Percentiles rank a stretch among this genome's conserved stretches.
Conservation (phyloP, 768 basidiomycete genomes). For the Peribolospora baueri region DNA sequence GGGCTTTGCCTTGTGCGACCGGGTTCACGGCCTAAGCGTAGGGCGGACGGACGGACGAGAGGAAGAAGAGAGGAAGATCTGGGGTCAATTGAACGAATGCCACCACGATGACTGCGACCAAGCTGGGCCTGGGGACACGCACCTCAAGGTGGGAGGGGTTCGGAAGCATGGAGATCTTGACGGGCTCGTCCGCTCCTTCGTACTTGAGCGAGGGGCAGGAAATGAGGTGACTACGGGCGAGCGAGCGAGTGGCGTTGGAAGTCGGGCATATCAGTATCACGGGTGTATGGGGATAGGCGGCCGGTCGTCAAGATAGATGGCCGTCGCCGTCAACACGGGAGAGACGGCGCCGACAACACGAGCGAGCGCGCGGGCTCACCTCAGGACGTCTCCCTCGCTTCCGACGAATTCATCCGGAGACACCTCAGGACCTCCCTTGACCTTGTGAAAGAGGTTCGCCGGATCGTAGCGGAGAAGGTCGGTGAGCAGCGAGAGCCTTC, state of each 20-base stretch:
- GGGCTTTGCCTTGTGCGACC: constrained; percentile 65
- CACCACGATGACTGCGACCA: too few relatives aligned
- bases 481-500: constrained; percentile 61
- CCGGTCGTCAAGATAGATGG: too few relatives aligned
- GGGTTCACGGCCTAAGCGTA: constrained; percentile 47
- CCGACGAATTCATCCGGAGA: too few relatives aligned
- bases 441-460: constrained; percentile 57
- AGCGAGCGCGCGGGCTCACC: not conserved
- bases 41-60: constrained; percentile 18
- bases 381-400: not conserved
- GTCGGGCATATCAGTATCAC: not conserved
- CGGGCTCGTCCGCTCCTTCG: constrained; percentile 18
- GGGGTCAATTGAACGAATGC: too few relatives aligned
- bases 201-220: constrained; percentile 36
- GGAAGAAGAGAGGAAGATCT: not conserved
- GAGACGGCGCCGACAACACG: too few relatives aligned
- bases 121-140: not conserved
- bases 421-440: constrained; percentile 50
- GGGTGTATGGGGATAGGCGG: too few relatives aligned
- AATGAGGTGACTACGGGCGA: constrained; percentile 33
- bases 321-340: too few relatives aligned
- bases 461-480: constrained; percentile 45
- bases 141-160: constrained; percentile 20
- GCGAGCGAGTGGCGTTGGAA: constrained; percentile 5
- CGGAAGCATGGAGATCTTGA: constrained; percentile 51